Evolutionary conservation across 1,284 basidiomycete genomes (phyloP).

Genomic region (Leccinum subspadiceum): DNA sequence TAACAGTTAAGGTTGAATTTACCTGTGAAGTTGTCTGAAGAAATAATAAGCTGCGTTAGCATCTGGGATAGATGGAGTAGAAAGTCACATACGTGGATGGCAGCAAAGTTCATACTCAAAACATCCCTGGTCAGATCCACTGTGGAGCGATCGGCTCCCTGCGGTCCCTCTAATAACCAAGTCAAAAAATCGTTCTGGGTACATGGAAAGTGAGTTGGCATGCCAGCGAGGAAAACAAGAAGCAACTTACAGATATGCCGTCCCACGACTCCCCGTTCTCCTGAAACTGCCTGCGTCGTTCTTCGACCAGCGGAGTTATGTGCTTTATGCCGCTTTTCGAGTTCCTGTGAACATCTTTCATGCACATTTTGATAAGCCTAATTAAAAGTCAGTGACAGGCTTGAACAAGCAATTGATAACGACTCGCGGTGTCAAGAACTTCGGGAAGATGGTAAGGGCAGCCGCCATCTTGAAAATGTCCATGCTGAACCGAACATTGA

Average conservation of each 20-base stretch:
- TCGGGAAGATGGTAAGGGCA: conserved; percentile 38
- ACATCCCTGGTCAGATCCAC: conserved; percentile 34
- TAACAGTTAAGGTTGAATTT: background rate
- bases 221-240: background rate
- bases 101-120: conserved; percentile 40
- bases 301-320: conserved; percentile 36
- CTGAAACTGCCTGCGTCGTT: conserved; percentile 30
- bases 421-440: conserved; percentile 39
- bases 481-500: conserved; percentile 36
- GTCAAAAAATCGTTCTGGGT: conserved; percentile 40
- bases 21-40: conserved; percentile 15
- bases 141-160: conserved; percentile 28
- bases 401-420: background rate
- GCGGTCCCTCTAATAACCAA: conserved; percentile 44
- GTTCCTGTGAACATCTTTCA: conserved; percentile 7
- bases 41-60: background rate
- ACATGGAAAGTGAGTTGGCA: background rate
- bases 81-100: conserved; percentile 34
- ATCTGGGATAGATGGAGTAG: background rate
- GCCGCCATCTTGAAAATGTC: conserved; percentile 32
- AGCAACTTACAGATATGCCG: conserved; percentile 36
- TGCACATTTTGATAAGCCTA: conserved; percentile 8
- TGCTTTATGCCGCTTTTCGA: conserved; percentile 24
- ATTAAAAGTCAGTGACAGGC: background rate
- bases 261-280: conserved; percentile 36